Base-by-base conservation (phyloP, 106 monocot species). In the Acanthochlamys bracteata region DNA sequence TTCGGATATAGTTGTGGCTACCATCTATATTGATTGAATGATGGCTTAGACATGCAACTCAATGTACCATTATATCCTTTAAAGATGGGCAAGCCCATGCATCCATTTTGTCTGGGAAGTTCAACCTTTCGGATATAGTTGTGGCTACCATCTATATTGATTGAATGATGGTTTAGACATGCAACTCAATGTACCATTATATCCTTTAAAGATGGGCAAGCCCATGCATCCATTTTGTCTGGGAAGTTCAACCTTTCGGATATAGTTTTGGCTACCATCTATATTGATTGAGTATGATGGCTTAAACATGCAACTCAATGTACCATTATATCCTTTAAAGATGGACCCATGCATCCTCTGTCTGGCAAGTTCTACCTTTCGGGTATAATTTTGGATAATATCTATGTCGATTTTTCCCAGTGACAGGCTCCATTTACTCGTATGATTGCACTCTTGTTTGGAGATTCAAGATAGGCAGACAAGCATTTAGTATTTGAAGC, bases 251-350 rank as follows among this genome's bases (percentile, higher is more conserved):
- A n/a, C n/a, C n/a, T n/a, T n/a, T n/a, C n/a, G n/a, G n/a, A n/a
- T n/a, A n/a, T n/a, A n/a, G n/a, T n/a, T n/a, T n/a, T n/a, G n/a
- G n/a, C n/a, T n/a, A n/a, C n/a, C n/a, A n/a, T n/a, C n/a, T n/a
- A n/a, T n/a, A n/a, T 75, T 69, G 75, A 39, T 69, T 46, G 75
- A 75, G n/a, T n/a, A 64, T 51, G 64, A 75, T 45, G 69, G 69
- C 0, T 0, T 17, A 8, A 57, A 26, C 0, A 56, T 63, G 63
- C 45, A 69, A 26, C 42, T 75, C 9, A 58, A 69, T 58, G 75
- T 63, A 11, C 55, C 69, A 0, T 16, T 75, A 39, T 42, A 64
- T 57, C 69, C 69, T 10, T 4, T 69, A 0, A 6, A 22, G 17
- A 24, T n/a, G 11, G 3, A 46, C 75, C 75, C 0, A 17, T 33